These are phyloP conservation scores for Candida namnaoensis DNA, from an alignment of 805 yeast species.

Conservation along the genomic window DNA sequence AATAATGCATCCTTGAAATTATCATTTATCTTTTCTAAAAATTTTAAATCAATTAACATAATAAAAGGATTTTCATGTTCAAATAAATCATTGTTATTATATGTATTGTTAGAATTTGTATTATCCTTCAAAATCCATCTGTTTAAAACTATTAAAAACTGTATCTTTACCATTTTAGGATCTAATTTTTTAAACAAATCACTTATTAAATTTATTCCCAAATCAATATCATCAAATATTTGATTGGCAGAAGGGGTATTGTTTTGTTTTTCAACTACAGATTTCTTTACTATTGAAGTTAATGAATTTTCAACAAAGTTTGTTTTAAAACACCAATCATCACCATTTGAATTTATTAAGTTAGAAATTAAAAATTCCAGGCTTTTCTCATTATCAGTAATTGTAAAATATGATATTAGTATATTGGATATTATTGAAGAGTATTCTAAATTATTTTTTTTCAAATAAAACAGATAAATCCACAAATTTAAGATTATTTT, in stretches of 20 bases:
- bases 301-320: conserved; percentile 24
- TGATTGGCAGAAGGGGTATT: conserved; percentile 13
- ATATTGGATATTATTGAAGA: conserved; percentile 22
- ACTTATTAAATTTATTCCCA: conserved; percentile 30
- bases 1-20: conserved; percentile 42
- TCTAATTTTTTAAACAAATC: conserved; percentile 41
- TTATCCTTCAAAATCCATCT: conserved; percentile 43
- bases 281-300: conserved; percentile 21
- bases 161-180: conserved; percentile 32
- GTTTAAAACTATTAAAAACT: conserved; percentile 44
- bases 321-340: conserved; percentile 25
- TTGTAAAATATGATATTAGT: conserved; percentile 21
- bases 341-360: conserved; percentile 22
- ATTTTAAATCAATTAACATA: conserved; percentile 48
- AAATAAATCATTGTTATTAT: neutral
- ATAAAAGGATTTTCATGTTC: conserved; percentile 38
- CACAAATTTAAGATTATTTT: conserved; percentile 24
- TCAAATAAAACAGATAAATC: conserved; percentile 26
- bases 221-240: conserved; percentile 35
- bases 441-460: conserved; percentile 19
- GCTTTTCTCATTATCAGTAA: conserved; percentile 18
- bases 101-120: conserved; percentile 1
- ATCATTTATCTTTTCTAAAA: conserved; percentile 54
- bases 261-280: neutral
- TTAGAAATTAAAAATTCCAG: conserved; percentile 20